Conservation (phyloP, 106 monocot genomes). For the Ottelia alismoides region DNA sequence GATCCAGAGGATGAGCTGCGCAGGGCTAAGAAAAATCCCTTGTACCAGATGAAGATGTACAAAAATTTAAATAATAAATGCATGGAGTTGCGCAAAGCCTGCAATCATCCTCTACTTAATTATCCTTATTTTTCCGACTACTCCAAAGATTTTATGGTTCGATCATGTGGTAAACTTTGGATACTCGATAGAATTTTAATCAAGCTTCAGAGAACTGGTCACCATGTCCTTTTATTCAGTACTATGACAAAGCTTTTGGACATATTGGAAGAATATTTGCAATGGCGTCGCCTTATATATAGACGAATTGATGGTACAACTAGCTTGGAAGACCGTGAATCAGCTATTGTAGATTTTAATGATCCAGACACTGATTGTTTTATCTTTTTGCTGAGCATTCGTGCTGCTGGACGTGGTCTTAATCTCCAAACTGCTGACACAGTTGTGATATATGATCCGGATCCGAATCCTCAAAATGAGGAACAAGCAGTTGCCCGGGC, state of each 20-base stretch:
- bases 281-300: constrained; percentile 76
- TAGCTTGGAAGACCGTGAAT: constrained; percentile 82
- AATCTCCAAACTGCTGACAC: constrained; percentile 99
- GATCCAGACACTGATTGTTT: constrained; percentile 71
- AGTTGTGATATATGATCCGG: constrained; percentile 96
- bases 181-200: constrained; percentile 90
- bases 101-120: constrained; percentile 90
- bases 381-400: constrained; percentile 96
- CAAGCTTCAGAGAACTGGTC: constrained; percentile 90
- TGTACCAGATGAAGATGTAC: constrained; percentile 73
- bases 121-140: constrained; percentile 75
- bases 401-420: constrained; percentile 95
- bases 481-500: constrained; percentile 97
- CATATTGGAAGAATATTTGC: constrained; percentile 92
- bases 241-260: constrained; percentile 98
- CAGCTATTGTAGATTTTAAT: constrained; percentile 93
- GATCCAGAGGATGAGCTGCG: constrained; percentile 89
- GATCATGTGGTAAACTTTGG: constrained; percentile 97
- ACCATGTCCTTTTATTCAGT: constrained; percentile 94
- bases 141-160: constrained; percentile 73
- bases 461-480: constrained; percentile 99
- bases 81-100: constrained; percentile 93
- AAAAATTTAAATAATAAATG: constrained; percentile 97
- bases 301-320: constrained; percentile 96
- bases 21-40: constrained; percentile 57